These are phyloP conservation scores for Chlamydomonas eustigma DNA, from an alignment of 139 green algal genomes.

Conservation along the genomic window DNA sequence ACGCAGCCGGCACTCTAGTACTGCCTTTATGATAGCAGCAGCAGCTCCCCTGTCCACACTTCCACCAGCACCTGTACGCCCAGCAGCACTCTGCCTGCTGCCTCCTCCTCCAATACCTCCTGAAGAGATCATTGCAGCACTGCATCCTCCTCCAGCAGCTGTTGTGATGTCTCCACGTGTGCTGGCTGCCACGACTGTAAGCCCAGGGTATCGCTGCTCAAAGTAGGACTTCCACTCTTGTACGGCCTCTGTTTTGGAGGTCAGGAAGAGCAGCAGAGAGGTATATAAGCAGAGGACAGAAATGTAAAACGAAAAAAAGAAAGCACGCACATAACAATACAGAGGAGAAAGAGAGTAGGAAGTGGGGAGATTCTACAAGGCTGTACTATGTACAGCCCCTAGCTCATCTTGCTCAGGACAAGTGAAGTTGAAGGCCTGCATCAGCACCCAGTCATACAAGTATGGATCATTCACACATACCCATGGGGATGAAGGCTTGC, in stretches of 20 bases:
- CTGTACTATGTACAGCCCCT: too few species aligned
- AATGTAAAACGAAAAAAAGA: too few species aligned
- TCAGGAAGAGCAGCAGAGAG: too few species aligned
- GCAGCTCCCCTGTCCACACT: not conserved
- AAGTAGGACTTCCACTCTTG: constrained; percentile 45
- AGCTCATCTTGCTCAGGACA: too few species aligned
- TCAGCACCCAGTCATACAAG: too few species aligned
- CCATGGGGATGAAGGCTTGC: too few species aligned
- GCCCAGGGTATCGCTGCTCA: constrained; percentile 32
- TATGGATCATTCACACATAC: not conserved
- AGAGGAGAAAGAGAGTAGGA: too few species aligned
- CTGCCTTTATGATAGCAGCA: constrained; percentile 24
- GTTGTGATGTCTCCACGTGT: not conserved
- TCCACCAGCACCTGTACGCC: constrained; percentile 12
- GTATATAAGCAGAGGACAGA: not conserved
- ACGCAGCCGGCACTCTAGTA: constrained; percentile 17
- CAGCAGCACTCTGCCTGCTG: not conserved
- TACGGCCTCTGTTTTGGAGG: constrained; percentile 20
- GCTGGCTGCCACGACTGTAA: constrained; percentile 32
- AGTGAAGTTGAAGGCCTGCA: too few species aligned
- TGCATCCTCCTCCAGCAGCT: not conserved
- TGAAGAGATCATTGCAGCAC: not conserved
- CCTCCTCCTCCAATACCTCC: not conserved
- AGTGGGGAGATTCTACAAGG: too few species aligned
- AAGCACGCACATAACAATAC: too few species aligned